These are phyloP conservation scores for Eucalyptus sp. DNA, from an alignment of 345 rosid species.

Conservation along the genomic window DNA sequence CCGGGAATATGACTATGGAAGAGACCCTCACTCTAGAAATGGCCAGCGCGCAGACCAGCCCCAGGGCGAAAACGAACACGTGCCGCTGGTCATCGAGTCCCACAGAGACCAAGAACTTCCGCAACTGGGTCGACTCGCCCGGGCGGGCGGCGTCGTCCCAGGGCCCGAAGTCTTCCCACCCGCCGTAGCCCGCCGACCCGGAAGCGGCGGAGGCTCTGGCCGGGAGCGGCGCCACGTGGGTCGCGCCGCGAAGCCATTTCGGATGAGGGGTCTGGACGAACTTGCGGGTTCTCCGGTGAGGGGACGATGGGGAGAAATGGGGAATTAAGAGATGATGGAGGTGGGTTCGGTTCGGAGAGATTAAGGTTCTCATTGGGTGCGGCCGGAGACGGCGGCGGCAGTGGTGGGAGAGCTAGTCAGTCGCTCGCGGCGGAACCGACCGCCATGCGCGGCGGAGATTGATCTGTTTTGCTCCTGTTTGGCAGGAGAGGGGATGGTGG, in stretches of 20 bases:
- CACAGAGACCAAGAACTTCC: slow-evolving; percentile 25
- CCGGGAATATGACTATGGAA: slow-evolving; percentile 37
- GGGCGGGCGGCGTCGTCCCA: slow-evolving; percentile 8
- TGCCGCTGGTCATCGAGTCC: slow-evolving; percentile 38
- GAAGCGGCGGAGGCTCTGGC: not conserved
- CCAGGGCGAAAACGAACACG: slow-evolving; percentile 31
- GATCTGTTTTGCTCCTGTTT: not conserved
- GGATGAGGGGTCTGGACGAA: not conserved
- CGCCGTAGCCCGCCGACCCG: slow-evolving; percentile 19
- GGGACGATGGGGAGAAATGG: not conserved
- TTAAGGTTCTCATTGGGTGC: not conserved
- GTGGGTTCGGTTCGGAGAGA: not conserved
- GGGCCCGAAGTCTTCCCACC: slow-evolving; percentile 41
- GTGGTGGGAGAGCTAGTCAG: not conserved
- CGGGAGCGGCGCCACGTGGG: not conserved
- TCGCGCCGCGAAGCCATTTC: not conserved
- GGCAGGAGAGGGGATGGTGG: not conserved
- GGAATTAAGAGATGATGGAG: not conserved
- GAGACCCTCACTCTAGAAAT: slow-evolving; percentile 46
- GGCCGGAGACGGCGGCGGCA: not conserved
- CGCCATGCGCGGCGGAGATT: not conserved
- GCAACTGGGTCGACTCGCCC: slow-evolving; percentile 31
- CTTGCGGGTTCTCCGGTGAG: not conserved
- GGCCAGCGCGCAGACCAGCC: slow-evolving; percentile 40
- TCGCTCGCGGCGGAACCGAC: not conserved